Conservation (phyloP, 106 monocot species). For the Agapanthus africanus region DNA sequence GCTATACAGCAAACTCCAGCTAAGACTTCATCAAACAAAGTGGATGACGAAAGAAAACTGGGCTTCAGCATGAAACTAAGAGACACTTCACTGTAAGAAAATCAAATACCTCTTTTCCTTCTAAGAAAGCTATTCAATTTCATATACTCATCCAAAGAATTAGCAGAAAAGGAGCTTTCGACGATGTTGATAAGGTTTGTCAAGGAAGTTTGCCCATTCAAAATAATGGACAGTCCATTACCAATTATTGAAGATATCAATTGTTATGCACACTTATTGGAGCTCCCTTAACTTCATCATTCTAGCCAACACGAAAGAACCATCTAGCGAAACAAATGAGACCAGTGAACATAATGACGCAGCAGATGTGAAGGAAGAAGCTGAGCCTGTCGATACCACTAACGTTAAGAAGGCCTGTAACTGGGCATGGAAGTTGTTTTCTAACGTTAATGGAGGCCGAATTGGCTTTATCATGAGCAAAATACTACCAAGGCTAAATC, state of each 20-base stretch:
- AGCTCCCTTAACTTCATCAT: conserved; percentile 33
- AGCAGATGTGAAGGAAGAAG: background rate
- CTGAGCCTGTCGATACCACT: background rate
- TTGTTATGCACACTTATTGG: conserved; percentile 29
- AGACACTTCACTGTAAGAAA: no score
- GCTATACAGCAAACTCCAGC: no score
- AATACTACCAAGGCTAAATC: background rate
- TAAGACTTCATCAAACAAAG: no score
- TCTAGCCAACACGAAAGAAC: background rate
- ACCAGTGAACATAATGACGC: no score
- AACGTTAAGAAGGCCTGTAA: background rate
- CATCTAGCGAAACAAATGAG: background rate
- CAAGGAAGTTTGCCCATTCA: conserved; percentile 35
- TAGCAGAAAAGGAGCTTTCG: conserved; percentile 10
- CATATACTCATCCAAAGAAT: background rate
- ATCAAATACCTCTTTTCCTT: conserved; percentile 71
- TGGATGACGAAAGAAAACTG: no score
- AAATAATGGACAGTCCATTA: no score
- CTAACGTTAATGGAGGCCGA: background rate
- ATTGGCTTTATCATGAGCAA: background rate
- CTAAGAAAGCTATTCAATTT: conserved; percentile 20
- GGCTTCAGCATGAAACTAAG: no score
- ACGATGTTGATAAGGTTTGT: conserved; percentile 31
- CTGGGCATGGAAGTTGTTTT: background rate
- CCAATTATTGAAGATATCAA: background rate